A percentile compares a stretch with the other conserved stretches of the same genome.
Conservation (phyloP, 164 flowering plant genomes). For the Sedum album region DNA sequence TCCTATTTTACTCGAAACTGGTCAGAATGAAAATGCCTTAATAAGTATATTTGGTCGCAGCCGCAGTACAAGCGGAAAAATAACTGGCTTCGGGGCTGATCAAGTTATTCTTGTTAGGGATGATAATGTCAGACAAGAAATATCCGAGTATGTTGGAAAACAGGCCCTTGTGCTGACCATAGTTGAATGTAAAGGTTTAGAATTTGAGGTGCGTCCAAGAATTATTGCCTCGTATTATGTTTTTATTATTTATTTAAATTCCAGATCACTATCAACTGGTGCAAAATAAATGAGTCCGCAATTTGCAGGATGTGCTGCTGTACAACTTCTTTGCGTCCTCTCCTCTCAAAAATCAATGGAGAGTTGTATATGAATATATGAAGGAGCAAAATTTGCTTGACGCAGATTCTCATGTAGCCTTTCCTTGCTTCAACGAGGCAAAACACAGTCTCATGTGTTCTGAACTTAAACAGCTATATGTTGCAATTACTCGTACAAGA, state of each 20-base stretch:
- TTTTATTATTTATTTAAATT: background rate
- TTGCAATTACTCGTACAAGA: constrained; percentile 78
- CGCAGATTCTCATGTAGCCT: constrained; percentile 13
- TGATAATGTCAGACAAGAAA: constrained; percentile 37
- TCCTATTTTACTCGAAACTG: constrained; percentile 55
- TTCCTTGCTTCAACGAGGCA: constrained; percentile 36
- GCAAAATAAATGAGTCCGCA: background rate
- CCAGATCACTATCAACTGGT: too few species aligned
- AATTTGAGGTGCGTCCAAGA: constrained; percentile 57
- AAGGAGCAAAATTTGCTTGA: constrained; percentile 36
- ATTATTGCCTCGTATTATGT: too few species aligned
- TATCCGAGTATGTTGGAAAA: constrained; percentile 39
- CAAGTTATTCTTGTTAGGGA: constrained; percentile 83
- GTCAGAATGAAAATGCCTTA: constrained; percentile 47
- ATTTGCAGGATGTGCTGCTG: constrained; percentile 62
- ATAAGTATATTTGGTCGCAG: constrained; percentile 48
- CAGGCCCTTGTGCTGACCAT: constrained; percentile 75
- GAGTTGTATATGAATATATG: constrained; percentile 63
- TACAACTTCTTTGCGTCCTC: constrained; percentile 75
- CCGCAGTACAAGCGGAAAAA: constrained; percentile 18
- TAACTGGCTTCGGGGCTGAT: constrained; percentile 71
- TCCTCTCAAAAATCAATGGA: constrained; percentile 60
- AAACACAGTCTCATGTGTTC: constrained; percentile 63
- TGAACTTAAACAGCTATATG: constrained; percentile 76
- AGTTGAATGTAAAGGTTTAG: constrained; percentile 78